These are phyloP conservation scores for Colletotrichum nymphaeae DNA, from an alignment of 2,329 filamentous ascomycete species.

Conservation along the genomic window DNA sequence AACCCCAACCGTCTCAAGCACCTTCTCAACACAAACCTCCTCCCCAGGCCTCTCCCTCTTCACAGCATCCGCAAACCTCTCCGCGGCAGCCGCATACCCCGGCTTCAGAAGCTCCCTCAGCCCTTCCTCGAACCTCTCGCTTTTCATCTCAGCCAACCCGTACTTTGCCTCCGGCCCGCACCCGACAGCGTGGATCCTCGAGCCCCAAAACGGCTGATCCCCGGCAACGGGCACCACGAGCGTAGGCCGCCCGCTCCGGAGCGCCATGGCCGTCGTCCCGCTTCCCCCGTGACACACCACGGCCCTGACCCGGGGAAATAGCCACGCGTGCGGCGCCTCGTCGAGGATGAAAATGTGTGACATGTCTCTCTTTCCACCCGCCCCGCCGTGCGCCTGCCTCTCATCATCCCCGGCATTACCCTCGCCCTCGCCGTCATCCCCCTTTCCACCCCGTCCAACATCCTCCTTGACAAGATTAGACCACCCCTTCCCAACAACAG, in stretches of 20 bases:
- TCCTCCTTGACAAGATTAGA: neutral
- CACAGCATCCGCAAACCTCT: neutral
- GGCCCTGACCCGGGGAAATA: conserved; percentile 27
- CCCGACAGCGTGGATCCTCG: conserved; percentile 1
- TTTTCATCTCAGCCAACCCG: neutral
- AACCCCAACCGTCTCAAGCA: neutral
- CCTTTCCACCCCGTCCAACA: neutral
- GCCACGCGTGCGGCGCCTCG: conserved; percentile 32
- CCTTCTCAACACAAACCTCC: conserved; percentile 18
- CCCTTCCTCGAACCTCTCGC: neutral
- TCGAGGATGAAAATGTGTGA: conserved; percentile 12
- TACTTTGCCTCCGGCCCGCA: conserved; percentile 20
- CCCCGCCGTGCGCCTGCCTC: too few relatives aligned
- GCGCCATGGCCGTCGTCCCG: conserved; percentile 30
- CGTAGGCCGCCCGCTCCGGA: conserved; percentile 26
- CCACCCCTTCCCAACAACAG: conserved; percentile 22
- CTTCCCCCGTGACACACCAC: conserved; percentile 32
- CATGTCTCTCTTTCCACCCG: neutral
- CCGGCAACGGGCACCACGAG: conserved; percentile 31
- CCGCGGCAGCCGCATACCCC: conserved; percentile 8
- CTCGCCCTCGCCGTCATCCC: neutral
- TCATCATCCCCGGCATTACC: neutral
- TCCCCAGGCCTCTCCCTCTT: conserved; percentile 19
- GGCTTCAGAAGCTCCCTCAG: conserved; percentile 19
- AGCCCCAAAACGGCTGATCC: conserved; percentile 33